Evolutionary conservation across 139 green algal species (phyloP).

Genomic region (Micractinium sp.): DNA sequence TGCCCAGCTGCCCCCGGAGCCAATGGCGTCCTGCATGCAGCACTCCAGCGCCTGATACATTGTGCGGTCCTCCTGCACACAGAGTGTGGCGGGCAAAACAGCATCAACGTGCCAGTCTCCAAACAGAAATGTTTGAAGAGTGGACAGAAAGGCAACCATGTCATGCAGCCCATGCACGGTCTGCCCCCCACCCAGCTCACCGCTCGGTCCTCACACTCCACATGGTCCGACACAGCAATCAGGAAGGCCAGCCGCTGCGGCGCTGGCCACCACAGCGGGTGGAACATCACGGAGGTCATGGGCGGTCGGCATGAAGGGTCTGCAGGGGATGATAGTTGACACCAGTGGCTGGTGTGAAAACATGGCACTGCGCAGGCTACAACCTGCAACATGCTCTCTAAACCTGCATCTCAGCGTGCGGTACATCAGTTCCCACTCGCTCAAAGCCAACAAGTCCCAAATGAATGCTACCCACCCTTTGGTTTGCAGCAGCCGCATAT

Average conservation of each 20-base stretch:
- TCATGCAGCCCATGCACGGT: too few relatives aligned
- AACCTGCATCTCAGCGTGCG: neutral
- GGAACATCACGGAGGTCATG: slow-evolving; percentile 73
- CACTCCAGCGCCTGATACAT: slow-evolving; percentile 43
- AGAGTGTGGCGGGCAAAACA: neutral
- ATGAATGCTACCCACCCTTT: neutral
- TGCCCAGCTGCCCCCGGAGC: slow-evolving; percentile 72
- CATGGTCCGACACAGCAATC: slow-evolving; percentile 77
- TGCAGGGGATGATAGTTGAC: neutral
- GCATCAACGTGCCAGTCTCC: too few relatives aligned
- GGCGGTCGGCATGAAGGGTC: slow-evolving; percentile 69
- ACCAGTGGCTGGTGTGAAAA: neutral
- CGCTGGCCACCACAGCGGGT: slow-evolving; percentile 93
- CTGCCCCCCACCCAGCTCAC: slow-evolving; percentile 5
- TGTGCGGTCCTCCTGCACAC: slow-evolving; percentile 34
- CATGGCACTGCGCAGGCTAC: too few relatives aligned
- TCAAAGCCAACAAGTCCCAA: too few relatives aligned
- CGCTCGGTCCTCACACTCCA: slow-evolving; percentile 92
- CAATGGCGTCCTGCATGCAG: slow-evolving; percentile 20
- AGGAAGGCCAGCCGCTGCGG: slow-evolving; percentile 90
- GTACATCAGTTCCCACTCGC: too few relatives aligned
- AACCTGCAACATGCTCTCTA: neutral
- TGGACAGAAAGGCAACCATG: too few relatives aligned
- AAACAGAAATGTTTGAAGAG: too few relatives aligned
- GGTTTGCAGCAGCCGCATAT: slow-evolving; percentile 50